Conservation (phyloP, 2,329 filamentous ascomycete species). For the Lachnellula cervina region DNA sequence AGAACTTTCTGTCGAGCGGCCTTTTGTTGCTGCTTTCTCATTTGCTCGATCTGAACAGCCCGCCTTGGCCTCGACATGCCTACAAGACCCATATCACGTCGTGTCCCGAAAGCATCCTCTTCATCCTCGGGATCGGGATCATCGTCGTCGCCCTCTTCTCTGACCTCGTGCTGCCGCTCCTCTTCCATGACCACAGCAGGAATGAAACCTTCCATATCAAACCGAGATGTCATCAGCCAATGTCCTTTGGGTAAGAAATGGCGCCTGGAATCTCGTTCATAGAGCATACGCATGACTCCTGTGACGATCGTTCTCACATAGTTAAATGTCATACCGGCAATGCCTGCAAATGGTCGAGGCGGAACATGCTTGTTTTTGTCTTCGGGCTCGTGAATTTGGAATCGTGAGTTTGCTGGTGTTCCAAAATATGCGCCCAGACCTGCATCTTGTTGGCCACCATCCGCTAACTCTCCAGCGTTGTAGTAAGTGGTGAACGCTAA, state of each 20-base stretch:
- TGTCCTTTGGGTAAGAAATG: constrained; percentile 77
- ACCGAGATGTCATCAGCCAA: constrained; percentile 87
- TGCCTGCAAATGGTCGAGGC: constrained; percentile 49
- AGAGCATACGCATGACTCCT: constrained; percentile 77
- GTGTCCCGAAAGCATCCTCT: constrained; percentile 31
- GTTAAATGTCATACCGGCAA: constrained; percentile 69
- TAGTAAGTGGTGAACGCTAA: constrained; percentile 86
- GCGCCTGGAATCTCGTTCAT: constrained; percentile 86
- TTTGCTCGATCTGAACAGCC: constrained; percentile 55
- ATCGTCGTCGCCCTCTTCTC: constrained; percentile 55
- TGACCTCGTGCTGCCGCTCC: constrained; percentile 66
- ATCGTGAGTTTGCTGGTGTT: constrained; percentile 20
- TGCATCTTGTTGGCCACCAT: constrained; percentile 34
- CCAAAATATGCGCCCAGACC: constrained; percentile 44
- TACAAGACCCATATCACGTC: constrained; percentile 37
- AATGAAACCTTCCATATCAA: constrained; percentile 87
- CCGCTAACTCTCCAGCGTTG: constrained; percentile 62
- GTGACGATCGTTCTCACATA: constrained; percentile 79
- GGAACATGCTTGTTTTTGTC: constrained; percentile 9
- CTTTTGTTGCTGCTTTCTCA: constrained; percentile 61
- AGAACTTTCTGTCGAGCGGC: constrained; percentile 65
- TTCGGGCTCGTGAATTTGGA: constrained; percentile 15
- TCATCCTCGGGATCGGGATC: constrained; percentile 38
- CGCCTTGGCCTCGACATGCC: constrained; percentile 59
- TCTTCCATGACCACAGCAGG: constrained; percentile 83